Evolutionary conservation across 1,284 basidiomycete species (phyloP), one percentile per base, ranked within the genome.

Genomic region (Naganishia liquefaciens): DNA sequence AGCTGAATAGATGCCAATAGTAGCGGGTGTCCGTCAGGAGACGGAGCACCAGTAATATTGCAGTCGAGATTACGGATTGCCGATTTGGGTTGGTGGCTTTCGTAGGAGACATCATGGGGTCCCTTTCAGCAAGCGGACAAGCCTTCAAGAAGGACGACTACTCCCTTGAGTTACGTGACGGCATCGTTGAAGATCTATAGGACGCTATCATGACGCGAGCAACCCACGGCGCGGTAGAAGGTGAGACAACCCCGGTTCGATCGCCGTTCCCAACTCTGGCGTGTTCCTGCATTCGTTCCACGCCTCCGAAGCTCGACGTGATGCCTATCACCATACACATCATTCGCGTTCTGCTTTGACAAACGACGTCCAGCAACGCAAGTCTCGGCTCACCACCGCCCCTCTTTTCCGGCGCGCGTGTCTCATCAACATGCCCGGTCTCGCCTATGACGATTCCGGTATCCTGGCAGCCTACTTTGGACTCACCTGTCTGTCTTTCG

Each of bases 391-490:
- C 13, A 10, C 13, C 13, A 13, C 33, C 33, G 33, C 9, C 13
- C 33, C 6, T 37, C n/a, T 37, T 10, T 37, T 13, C 7, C 33
- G 33, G 33, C 33, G 33, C 33, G 33, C 33, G 33, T 37, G 33
- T 37, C 37, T 39, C 21, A 23, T 25, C 46, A 60, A 60, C 17
- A 60, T 60, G 57, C 57, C 57, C 30, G 57, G 57, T 50, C 57
- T 60, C 57, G 57, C 57, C 39, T 94, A 94, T 79, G 92, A 94
- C 80, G 91, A 93, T 80, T 85, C 85, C 58, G 91, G 92, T 70
- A 87, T 87, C 70, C 88, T 94, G 85, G 91, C 91, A 72, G 85
- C 88, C 37, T 94, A 92, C 81, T 94, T 94, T 79, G 80, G 91
- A 68, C 85, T 94, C 65, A 91, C 91, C 9, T 88, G 93, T 76